phyloP scores from a whole-genome alignment of 345 rosid genomes.

The Eucalyptus curtisii region DNA sequence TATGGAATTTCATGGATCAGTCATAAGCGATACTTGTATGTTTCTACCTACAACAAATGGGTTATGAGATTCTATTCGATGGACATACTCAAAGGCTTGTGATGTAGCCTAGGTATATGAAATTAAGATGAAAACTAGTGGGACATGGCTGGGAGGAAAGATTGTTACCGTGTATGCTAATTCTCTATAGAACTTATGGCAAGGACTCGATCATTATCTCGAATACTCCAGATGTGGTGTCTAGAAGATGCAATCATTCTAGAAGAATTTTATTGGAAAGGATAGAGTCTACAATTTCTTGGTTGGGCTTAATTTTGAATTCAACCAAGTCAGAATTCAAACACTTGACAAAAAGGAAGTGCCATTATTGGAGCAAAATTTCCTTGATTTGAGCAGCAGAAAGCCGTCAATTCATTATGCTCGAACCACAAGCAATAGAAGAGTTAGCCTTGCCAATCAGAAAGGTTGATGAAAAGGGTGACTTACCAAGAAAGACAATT shows the following conservation, averaged over 20 bases:
- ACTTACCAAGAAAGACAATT: accelerated
- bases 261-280: too few species aligned
- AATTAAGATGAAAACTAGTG: not conserved
- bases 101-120: not conserved
- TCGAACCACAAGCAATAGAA: not conserved
- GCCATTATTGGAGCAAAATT: not conserved
- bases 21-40: not conserved
- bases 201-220: too few species aligned
- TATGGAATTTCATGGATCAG: not conserved
- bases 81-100: not conserved
- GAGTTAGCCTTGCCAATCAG: not conserved
- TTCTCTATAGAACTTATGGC: not conserved
- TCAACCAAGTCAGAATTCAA: not conserved
- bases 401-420: not conserved
- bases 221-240: not conserved
- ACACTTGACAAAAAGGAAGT: not conserved
- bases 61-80: not conserved
- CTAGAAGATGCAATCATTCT: too few species aligned
- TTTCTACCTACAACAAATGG: not conserved
- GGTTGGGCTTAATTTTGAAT: not conserved
- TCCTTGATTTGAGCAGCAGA: not conserved
- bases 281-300: not conserved
- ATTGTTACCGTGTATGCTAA: too few species aligned
- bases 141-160: not conserved
- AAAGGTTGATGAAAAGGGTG: not conserved